Evolutionary conservation across 73 alveolate species (phyloP), one percentile per base, ranked within the genome.

Genomic region (Paramecium sonneborni): DNA sequence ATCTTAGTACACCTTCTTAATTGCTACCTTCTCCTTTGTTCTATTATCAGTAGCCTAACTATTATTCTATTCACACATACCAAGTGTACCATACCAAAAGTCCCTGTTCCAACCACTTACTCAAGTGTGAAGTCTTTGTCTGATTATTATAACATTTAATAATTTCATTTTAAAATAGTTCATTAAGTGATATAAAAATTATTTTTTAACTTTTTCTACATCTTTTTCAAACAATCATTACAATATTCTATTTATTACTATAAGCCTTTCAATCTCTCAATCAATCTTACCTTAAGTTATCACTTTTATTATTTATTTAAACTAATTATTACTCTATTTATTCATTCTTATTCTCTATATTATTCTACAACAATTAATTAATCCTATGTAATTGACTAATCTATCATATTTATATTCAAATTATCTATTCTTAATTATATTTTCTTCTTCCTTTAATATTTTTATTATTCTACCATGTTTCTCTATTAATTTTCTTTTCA

Each of bases 21-120:
- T 93, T 23, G 98, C 98, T 2, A 96, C 98, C 28, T 92, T 92
- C 87, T 96, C 97, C 35, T 96, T 96, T 0, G 97, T 96, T 58
- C 95, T 95, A n/a, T 92, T 92, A 20, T 92, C 96, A 37, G 93
- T 86, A 26, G 98, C 97, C 96, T 94, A 52, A 52, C 68, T 52
- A 46, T 43, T 39, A 30, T 43, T 44, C 46, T 14, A 39, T 23
- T 28, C 20, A n/a, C 68, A 52, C 57, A 74, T 92, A 93, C 98
- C 93, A 93, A 18, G 87, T 95, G 97, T 34, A 97, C 99, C 23
- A 96, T 93, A 15, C 99, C 99, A 87, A 95, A 96, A 15, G 99
- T 94, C 56, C 99, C 99, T 21, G 95, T 93, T 10, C 99, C 99
- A 56, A 95, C 94, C n/a, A 96, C 96, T 85, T 95, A 38, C 10